A percentile compares a stretch with the other conserved stretches of the same genome.
phyloP scores from a whole-genome alignment of 495 filamentous ascomycete species.

The Xylaria telfairii region DNA sequence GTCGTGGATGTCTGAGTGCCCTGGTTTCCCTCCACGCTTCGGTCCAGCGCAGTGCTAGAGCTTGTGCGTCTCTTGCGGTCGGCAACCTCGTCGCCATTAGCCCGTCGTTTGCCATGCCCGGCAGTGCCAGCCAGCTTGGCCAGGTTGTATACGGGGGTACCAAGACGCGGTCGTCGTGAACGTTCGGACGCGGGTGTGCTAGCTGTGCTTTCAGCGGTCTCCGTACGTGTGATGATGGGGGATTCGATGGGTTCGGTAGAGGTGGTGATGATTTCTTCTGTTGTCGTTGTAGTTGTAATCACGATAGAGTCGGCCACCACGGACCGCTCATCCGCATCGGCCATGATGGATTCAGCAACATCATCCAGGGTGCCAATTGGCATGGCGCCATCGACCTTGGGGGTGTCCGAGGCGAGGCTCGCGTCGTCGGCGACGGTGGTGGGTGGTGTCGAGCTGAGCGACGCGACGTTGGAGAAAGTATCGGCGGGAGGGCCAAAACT shows the following conservation, averaged over 20 bases:
- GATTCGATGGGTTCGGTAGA: conserved; percentile 7
- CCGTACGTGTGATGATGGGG: conserved; percentile 3
- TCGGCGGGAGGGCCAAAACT: conserved; percentile 43
- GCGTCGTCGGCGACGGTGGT: conserved; percentile 54
- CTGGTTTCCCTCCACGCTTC: conserved; percentile 25
- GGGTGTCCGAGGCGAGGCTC: conserved; percentile 51
- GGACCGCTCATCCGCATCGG: conserved; percentile 35
- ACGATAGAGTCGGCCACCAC: conserved; percentile 48
- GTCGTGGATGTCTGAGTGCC: neutral
- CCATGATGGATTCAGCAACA: conserved; percentile 29
- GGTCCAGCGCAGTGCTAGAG: conserved; percentile 43
- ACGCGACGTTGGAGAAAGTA: conserved; percentile 48
- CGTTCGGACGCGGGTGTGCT: conserved; percentile 39
- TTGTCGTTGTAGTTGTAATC: conserved; percentile 25
- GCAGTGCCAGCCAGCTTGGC: conserved; percentile 56
- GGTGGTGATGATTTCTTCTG: conserved; percentile 5
- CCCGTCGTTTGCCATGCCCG: conserved; percentile 47
- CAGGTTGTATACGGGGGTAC: conserved; percentile 61
- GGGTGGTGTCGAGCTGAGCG: conserved; percentile 56
- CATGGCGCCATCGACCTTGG: conserved; percentile 33
- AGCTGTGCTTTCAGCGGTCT: conserved; percentile 10
- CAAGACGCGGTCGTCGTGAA: conserved; percentile 52
- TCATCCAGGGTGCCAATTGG: conserved; percentile 32
- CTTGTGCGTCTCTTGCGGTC: conserved; percentile 50
- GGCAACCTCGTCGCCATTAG: conserved; percentile 46